Base-by-base conservation (phyloP, 179 eudicot species). In the Beta corolliflora region DNA sequence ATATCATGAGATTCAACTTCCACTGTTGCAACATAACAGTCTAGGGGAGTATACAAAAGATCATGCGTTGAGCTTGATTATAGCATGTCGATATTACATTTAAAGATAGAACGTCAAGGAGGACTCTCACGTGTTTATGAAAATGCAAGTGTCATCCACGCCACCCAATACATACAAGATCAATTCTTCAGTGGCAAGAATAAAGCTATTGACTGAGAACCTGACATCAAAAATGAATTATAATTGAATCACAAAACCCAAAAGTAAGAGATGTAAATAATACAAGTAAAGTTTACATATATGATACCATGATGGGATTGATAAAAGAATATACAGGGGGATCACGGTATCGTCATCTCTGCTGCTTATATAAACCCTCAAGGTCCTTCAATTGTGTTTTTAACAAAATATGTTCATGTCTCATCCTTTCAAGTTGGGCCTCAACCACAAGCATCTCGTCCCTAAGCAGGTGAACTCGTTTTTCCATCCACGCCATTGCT, bases 361-460 rank as follows among this genome's bases (percentile, higher is more conserved):
- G 72, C 72, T 81, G 79, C 71, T 67, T 65, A 5, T 10, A 46
- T 70, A 85, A 79, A 46, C 71, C 75, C 29, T 84, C 79, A 50
- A 88, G 76, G 81, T 84, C 81, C 73, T 81, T 73, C 14, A 88
- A 60, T 56, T 90, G 90, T 53, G 85, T 77, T 86, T 88, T 94
- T 72, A 92, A 78, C 55, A 83, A 77, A 21, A 77, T 29, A 53
- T 92, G 94, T 75, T 95, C 97, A 16, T 84, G 82, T 76, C 79
- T 87, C 94, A 94, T 94, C 83, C 91, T 90, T 59, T 94, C 98
- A 23, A 95, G 90, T 77, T 89, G 77, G 60, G 91, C 81, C 85
- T 91, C 99, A 25, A 94, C 86, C 71, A 88, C 83, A 69, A 84
- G 82, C 97, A 95, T 89, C 88, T 94, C 99, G 63, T 92, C 98